Base-by-base conservation (phyloP, 306 rosid genomes). In the Alnus rubra region DNA sequence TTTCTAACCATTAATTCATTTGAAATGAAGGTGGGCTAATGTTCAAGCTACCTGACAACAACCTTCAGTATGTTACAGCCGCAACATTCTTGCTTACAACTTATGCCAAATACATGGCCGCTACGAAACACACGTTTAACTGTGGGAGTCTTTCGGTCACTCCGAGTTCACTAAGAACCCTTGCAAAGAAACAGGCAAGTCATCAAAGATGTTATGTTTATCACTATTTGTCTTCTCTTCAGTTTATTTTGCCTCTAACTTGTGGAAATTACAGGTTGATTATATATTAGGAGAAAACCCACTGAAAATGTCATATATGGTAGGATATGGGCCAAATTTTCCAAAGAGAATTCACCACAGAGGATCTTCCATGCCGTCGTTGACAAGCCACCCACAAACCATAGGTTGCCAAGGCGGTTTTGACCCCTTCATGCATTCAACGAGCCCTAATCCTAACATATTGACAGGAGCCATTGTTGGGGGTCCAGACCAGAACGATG, bases 281-380 rank as follows among this genome's bases (percentile, higher is more conserved):
- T 92, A 92, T 68, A 95, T 95, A 75, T 73, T 95, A 74, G 98
- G 98, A 59, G 92, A 64, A 73, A 92, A 95, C 74, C 98, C 97
- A 72, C 79, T 95, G 78, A 86, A 37, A 75, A 85, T 92, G 94
- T 95, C 98, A 3, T 95, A 92, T 79, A 95, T 95, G 98, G 97
- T 92, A 42, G 98, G 98, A 1, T 95, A 84, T 79, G 97, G 98
- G 9, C 73, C 84, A 16, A 28, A 81, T 55, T 95, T 81, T 76
- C 98, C 98, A 1, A 92, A 78, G 80, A 95, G 95, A 75, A 83
- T 95, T 82, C 98, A 95, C 85, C 98, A 92, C 51, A 87, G 98
- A 83, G 98, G 98, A 73, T 95, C 98, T 71, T 95, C 98, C 6
- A 58, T 91, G 88, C 98, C 98, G 16, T 92, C 98, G 7, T 2